A percentile compares a stretch with the other conserved stretches of the same genome.
Conservation (phyloP, 2,329 filamentous ascomycete genomes). For the Hymenoscyphus linearis region DNA sequence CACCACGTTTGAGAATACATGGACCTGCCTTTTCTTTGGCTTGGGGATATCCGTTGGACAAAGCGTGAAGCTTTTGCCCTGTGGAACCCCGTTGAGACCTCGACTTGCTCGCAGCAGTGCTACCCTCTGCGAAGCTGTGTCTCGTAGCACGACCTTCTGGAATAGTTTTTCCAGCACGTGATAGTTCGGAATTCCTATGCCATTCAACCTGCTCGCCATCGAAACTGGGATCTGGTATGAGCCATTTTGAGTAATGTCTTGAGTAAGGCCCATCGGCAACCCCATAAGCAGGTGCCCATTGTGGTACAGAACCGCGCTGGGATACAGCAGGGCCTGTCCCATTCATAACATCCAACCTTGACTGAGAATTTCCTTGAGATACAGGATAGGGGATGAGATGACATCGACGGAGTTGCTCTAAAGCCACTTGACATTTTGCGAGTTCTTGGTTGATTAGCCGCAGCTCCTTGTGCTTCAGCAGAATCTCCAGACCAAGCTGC, state of each 20-base stretch:
- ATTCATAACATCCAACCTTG: slow-evolving; percentile 64
- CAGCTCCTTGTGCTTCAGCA: slow-evolving; percentile 91
- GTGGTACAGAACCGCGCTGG: slow-evolving; percentile 60
- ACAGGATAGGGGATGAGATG: slow-evolving; percentile 86
- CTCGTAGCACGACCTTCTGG: slow-evolving; percentile 74
- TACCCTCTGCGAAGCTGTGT: slow-evolving; percentile 61
- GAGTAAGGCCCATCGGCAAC: slow-evolving; percentile 90
- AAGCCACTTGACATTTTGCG: slow-evolving; percentile 86
- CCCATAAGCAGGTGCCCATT: slow-evolving; percentile 82
- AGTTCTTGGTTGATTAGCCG: slow-evolving; percentile 93
- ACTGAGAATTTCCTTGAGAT: slow-evolving; percentile 58
- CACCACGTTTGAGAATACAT: slow-evolving; percentile 77
- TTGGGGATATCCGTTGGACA: slow-evolving; percentile 65
- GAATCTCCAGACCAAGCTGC: slow-evolving; percentile 84
- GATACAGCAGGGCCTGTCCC: slow-evolving; percentile 69
- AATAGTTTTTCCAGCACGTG: slow-evolving; percentile 37
- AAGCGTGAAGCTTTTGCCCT: slow-evolving; percentile 60
- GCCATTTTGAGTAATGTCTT: slow-evolving; percentile 92
- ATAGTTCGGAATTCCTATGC: slow-evolving; percentile 20
- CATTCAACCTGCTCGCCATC: slow-evolving; percentile 57
- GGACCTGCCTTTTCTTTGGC: slow-evolving; percentile 79
- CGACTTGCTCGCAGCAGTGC: slow-evolving; percentile 39
- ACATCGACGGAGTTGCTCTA: slow-evolving; percentile 91
- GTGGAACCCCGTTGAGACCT: slow-evolving; percentile 52
- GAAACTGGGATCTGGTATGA: slow-evolving; percentile 82